Percentiles rank a stretch among this genome's conserved stretches.
Conservation (phyloP, 164 flowering plant genomes). For the Chloranthus sessilifolius region DNA sequence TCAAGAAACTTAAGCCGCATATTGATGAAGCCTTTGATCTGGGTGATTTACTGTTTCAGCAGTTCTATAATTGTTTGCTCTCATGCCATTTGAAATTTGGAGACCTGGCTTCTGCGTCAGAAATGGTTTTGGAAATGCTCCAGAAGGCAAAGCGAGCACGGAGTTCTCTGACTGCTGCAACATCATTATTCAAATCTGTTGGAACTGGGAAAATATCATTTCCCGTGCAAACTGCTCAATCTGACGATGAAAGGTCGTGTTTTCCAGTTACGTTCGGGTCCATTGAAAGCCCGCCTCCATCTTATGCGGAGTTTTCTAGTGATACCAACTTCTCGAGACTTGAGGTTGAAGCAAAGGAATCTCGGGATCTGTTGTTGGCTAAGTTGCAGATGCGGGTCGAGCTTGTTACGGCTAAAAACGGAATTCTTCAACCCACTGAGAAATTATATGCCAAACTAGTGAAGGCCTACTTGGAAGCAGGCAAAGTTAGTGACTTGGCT, state of each 20-base stretch:
- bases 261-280: conserved; percentile 10
- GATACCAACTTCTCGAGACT: conserved; percentile 47
- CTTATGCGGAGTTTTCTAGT: conserved; percentile 50
- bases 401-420: conserved; percentile 56
- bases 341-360: conserved; percentile 51
- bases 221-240: conserved; percentile 12
- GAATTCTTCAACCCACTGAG: conserved; percentile 87
- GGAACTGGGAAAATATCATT: conserved; percentile 18
- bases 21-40: conserved; percentile 60
- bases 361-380: conserved; percentile 34
- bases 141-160: conserved; percentile 64
- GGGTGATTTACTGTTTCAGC: conserved; percentile 57
- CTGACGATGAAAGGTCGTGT: conserved; percentile 8
- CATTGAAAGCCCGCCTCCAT: conserved; percentile 12
- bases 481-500: conserved; percentile 61
- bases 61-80: conserved; percentile 81
- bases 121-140: conserved; percentile 84
- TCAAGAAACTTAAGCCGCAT: conserved; percentile 76
- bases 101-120: conserved; percentile 73
- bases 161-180: conserved; percentile 58
- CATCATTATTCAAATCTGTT: conserved; percentile 27
- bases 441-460: conserved; percentile 64
- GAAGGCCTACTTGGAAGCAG: conserved; percentile 72
- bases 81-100: conserved; percentile 88
- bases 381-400: conserved; percentile 59